Conservation (phyloP, 495 filamentous ascomycete species). For the Glarea lozoyensis region DNA sequence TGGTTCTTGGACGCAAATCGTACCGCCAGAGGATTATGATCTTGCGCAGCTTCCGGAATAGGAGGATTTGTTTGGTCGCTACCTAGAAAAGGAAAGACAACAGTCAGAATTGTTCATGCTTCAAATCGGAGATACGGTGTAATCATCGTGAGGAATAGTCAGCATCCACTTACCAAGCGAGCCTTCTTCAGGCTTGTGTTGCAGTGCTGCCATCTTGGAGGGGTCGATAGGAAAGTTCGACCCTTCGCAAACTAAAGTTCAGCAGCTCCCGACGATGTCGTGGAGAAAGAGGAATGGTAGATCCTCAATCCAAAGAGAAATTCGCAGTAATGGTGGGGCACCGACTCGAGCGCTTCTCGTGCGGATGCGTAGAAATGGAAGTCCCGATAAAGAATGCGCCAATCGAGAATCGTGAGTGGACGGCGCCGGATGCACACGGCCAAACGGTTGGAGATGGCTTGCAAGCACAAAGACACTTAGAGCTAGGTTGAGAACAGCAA, state of each 20-base stretch:
- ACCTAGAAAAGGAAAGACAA: conserved; percentile 4
- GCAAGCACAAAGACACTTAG: too few relatives aligned
- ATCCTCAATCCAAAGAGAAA: conserved; percentile 6
- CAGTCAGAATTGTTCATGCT: conserved; percentile 10
- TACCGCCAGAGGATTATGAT: conserved; percentile 43
- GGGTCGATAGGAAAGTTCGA: neutral
- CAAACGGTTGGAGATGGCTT: too few relatives aligned
- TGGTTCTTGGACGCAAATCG: conserved; percentile 74
- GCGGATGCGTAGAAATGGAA: too few relatives aligned
- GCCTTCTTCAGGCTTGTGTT: conserved; percentile 7
- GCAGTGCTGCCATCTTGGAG: conserved; percentile 15
- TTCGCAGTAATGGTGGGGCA: conserved; percentile 15
- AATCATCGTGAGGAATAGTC: conserved; percentile 14
- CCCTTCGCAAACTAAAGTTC: conserved; percentile 1
- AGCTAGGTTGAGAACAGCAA: too few relatives aligned
- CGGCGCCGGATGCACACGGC: too few relatives aligned
- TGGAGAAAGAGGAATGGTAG: conserved; percentile 2
- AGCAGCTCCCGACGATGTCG: neutral
- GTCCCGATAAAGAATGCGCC: too few relatives aligned
- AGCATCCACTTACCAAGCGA: conserved; percentile 15
- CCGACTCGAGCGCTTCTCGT: neutral
- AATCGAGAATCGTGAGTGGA: too few relatives aligned
- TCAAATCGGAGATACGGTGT: neutral
- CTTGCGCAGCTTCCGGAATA: conserved; percentile 20
- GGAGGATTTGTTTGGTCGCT: conserved; percentile 5